phyloP scores from a whole-genome alignment of 2,329 filamentous ascomycete species.

The Penicillium sp. region DNA sequence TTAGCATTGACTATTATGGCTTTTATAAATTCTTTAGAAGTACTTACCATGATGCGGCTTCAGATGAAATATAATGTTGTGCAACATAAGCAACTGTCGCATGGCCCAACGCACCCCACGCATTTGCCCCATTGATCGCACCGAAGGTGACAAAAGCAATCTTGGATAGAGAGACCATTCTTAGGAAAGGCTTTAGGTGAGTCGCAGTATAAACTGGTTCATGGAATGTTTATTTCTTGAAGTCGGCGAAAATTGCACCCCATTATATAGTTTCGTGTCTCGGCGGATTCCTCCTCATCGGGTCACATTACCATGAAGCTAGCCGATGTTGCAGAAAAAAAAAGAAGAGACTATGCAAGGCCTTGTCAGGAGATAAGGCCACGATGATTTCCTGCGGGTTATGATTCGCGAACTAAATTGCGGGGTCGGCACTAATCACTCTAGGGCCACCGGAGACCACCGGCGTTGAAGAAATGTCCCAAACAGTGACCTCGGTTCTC shows the following conservation, averaged over 20 bases:
- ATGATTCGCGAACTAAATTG: background rate
- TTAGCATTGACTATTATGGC: background rate
- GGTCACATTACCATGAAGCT: background rate
- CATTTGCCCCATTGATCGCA: conserved; percentile 21
- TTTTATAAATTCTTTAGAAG: too few relatives aligned
- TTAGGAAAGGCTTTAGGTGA: background rate
- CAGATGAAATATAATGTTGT: conserved; percentile 44
- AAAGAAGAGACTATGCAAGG: background rate
- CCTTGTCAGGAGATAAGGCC: background rate
- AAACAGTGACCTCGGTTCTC: background rate
- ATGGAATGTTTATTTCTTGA: background rate
- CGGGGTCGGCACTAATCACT: background rate
- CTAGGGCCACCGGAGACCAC: conserved; percentile 1
- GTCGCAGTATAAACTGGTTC: background rate
- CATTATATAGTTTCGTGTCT: background rate
- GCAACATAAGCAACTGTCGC: conserved; percentile 55
- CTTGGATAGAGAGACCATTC: conserved; percentile 12
- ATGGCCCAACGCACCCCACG: conserved; percentile 55
- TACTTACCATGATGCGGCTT: conserved; percentile 42
- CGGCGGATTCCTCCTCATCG: background rate
- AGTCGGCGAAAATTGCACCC: background rate
- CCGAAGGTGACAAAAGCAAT: conserved; percentile 10
- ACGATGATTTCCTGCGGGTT: background rate
- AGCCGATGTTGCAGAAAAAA: background rate
- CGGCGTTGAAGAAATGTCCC: background rate